These are phyloP conservation scores for Punica granatum DNA, from an alignment of 345 rosid species.

Conservation along the genomic window DNA sequence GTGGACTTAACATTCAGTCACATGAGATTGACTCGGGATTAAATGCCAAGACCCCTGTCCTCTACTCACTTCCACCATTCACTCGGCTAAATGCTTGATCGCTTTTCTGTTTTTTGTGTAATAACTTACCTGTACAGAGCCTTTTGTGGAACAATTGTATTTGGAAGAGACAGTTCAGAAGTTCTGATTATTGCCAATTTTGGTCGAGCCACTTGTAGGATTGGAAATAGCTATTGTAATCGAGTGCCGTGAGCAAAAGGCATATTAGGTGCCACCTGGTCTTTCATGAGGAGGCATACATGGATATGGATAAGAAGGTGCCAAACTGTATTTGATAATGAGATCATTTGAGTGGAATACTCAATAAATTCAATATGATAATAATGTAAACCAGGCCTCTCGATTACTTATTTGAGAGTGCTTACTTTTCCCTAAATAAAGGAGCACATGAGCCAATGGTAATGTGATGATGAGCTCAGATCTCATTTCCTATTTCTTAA, in stretches of 20 bases:
- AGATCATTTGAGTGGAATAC: not conserved
- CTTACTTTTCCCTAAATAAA: not conserved
- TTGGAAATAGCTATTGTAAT: not conserved
- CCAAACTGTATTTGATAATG: not conserved
- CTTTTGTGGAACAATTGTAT: not conserved
- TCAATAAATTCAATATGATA: not conserved
- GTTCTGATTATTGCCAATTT: not conserved
- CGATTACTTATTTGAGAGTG: not conserved
- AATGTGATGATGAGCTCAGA: not conserved
- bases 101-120: not conserved
- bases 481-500: not conserved
- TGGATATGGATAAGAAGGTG: not conserved
- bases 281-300: not conserved
- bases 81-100: not conserved
- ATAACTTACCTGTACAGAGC: not conserved
- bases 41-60: not conserved
- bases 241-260: not conserved
- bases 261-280: not conserved
- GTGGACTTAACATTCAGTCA: not conserved
- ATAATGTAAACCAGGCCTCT: not conserved
- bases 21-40: not conserved
- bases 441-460: conserved; percentile 6
- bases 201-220: not conserved
- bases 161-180: not conserved
- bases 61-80: not conserved